Base-by-base conservation (phyloP, 371 early-diverging fungal genomes). In the Mucor irregularis region DNA sequence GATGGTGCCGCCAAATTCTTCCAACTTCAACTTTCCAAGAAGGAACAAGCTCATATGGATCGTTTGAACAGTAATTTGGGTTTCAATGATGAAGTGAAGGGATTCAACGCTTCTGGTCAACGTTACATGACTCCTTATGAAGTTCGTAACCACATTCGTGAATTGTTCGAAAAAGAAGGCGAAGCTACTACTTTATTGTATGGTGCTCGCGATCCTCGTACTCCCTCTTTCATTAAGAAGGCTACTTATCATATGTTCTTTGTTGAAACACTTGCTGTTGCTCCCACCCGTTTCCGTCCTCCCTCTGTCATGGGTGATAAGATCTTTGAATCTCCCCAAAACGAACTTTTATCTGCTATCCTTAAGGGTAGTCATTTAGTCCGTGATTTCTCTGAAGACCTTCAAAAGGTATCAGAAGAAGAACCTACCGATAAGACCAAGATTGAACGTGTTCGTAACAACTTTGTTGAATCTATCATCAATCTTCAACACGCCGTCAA, bases 261-360 rank as follows among this genome's bases (percentile, higher is more conserved):
- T 77, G 76, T 97, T 43, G 91, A 97, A 49, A 87, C 84, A 14
- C 71, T 99, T n/a, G 84, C 96, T 1, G 98, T 99, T 24, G 79
- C 98, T 5, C 99, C 99, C 22, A 93, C 91, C 42, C 89, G 91
- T 46, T 98, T 99, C 88, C 91, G 99, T 30, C 99, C 99, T 26
- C 84, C 95, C 17, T 88, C 90, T 7, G 82, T 90, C 49, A 85
- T 96, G 86, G 88, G 87, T 54, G 98, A 93, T 52, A 84, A 89
- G 66, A 61, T 88, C n/a, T 92, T 90, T 70, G 99, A 99, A 69
- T 91, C 96, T 71, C 89, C 95, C 14, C 97, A 97, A 69, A 99
- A 98, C 82, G 83, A 83, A 51, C 83, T 89, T 30, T 76, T 99
- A 50, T 83, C 87, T 50, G 82, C 82, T 44, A 92, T 99, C 58